Base-by-base conservation (phyloP, 441 rosid genomes). In the Biscutella auriculata region DNA sequence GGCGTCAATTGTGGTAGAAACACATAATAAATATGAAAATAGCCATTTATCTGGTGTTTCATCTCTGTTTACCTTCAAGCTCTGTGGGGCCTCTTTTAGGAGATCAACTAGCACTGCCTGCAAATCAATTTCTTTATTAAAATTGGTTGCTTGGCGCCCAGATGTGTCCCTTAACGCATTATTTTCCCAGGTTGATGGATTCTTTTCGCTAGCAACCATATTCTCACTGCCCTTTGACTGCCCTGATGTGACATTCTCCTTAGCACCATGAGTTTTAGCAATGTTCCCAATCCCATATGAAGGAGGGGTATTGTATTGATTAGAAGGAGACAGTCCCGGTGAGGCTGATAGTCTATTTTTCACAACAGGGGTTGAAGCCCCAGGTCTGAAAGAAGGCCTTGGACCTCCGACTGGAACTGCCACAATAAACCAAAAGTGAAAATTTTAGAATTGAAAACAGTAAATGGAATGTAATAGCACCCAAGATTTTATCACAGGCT, bases 71-170 rank as follows among this genome's bases (percentile, higher is more conserved):
- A 83, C 99, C 95, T 89, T 82, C 66, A 85, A 73, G 82, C 76
- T 87, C 96, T 85, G 76, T 13, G 95, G 89, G 56, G 85, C 79
- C 73, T 87, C 86, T 41, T 55, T 82, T 41, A 90, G 86, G 63
- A 81, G 63, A 71, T 75, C 56, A 62, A 78, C 74, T 72, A 85
- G 51, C 73, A 74, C 54, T 65, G 80, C 73, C 77, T 77, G 80
- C 77, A 90, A 70, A 77, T 87, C 89, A 59, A 36, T 63, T 70
- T 90, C 75, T n/a, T n/a, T n/a, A 61, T 74, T 75, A 57, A 68
- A 83, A 61, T 61, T 44, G 65, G 67, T 73, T 53, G 74, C 75
- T 73, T 76, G 77, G 60, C 26, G 53, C 26, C 66, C 80, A 12
- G 77, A 42, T 58, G 72, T 79, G 77, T 79, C 90, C 64, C 51